Conservation (phyloP, 306 rosid species). For the Senna siamea region DNA sequence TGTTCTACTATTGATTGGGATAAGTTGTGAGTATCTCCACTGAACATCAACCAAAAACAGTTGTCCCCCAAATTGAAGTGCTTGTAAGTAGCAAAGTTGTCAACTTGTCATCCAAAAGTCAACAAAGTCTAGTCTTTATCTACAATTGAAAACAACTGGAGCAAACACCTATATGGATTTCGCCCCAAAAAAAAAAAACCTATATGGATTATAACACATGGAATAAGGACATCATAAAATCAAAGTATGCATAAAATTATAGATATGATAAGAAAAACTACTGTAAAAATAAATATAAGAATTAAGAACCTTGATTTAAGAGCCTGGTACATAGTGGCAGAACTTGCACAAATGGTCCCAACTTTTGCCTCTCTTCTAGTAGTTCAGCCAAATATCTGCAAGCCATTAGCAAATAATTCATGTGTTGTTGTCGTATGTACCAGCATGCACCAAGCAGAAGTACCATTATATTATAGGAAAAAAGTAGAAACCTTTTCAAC, state of each 20-base stretch:
- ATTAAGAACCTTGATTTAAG: conserved; percentile 67
- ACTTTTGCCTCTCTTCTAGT: conserved; percentile 77
- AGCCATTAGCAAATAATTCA: conserved; percentile 29
- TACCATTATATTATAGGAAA: neutral
- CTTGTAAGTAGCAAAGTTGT: too few species aligned
- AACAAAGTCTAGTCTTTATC: neutral
- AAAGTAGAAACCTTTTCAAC: neutral
- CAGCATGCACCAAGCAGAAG: conserved; percentile 18
- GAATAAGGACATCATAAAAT: neutral
- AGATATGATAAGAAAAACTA: neutral
- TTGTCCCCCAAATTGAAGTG: too few species aligned
- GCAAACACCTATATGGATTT: neutral
- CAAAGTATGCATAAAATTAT: neutral
- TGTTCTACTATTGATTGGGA: neutral
- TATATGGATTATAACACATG: neutral
- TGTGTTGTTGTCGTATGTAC: neutral
- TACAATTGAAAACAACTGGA: neutral
- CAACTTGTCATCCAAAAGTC: neutral
- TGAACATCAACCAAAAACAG: too few species aligned
- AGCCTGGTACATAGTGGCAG: conserved; percentile 78
- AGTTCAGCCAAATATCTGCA: conserved; percentile 79
- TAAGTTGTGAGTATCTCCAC: too few species aligned
- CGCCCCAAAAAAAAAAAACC: too few species aligned
- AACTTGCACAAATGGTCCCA: conserved; percentile 83
- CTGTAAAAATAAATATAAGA: neutral